Percentiles rank a stretch among this genome's conserved stretches.
These are phyloP conservation scores for Syzygium malaccense DNA, from an alignment of 441 rosid species.

Conservation along the genomic window DNA sequence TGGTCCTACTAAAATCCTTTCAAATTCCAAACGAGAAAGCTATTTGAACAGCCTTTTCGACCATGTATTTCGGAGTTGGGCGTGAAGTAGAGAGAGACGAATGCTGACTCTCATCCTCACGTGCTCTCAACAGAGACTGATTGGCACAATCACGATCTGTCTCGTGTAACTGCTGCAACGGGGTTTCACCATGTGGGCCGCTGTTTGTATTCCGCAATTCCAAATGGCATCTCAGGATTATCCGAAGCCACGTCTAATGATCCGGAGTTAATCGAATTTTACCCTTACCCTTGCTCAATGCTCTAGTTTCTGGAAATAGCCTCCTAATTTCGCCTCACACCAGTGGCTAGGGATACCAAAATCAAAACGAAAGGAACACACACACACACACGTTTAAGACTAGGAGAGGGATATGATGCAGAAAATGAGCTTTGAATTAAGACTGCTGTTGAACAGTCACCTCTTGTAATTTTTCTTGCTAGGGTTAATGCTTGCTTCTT, in stretches of 20 bases:
- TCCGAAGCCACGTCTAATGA: not conserved
- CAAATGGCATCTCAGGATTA: not conserved
- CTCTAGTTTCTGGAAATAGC: not conserved
- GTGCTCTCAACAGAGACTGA: not conserved
- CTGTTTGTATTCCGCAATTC: not conserved
- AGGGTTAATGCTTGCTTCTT: not conserved
- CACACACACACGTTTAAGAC: not conserved
- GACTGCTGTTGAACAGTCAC: not conserved
- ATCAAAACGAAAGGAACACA: not conserved
- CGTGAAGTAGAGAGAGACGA: not conserved
- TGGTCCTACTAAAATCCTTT: not conserved
- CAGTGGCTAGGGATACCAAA: not conserved
- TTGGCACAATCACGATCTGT: not conserved
- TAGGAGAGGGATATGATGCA: not conserved
- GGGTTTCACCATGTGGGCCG: not conserved
- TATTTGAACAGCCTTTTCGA: constrained; percentile 12
- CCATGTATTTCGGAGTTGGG: constrained; percentile 1
- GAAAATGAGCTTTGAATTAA: not conserved
- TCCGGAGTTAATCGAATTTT: not conserved
- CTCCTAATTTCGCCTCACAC: not conserved
- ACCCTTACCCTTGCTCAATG: not conserved
- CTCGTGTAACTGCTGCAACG: not conserved
- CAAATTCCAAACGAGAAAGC: constrained; percentile 3
- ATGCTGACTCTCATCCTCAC: constrained; percentile 6
- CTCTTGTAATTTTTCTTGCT: not conserved